Evolutionary conservation across 2,329 filamentous ascomycete genomes (phyloP).

Genomic region (Passalora sequoiae): DNA sequence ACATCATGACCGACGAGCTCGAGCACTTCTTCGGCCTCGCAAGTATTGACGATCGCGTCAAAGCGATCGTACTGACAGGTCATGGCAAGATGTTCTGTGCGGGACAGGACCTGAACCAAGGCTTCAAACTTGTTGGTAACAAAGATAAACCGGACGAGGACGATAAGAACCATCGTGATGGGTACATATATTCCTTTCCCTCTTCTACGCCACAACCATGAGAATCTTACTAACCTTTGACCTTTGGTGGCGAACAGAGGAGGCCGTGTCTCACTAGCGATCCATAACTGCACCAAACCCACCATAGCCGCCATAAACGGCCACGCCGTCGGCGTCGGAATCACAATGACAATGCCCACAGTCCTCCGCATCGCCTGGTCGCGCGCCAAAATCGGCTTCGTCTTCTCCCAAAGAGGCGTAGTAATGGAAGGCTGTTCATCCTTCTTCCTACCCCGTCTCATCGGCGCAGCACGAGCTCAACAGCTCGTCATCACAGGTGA

Average conservation of each 20-base stretch:
- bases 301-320: conserved; percentile 22
- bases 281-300: conserved; percentile 21
- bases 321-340: conserved; percentile 21
- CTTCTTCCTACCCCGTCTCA: conserved; percentile 20
- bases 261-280: conserved; percentile 18
- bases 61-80: conserved; percentile 17
- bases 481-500: conserved; percentile 16
- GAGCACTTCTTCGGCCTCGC: conserved; percentile 22
- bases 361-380: conserved; percentile 20
- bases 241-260: conserved; percentile 9
- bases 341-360: conserved; percentile 20
- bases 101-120: conserved; percentile 21
- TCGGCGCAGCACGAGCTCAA: conserved; percentile 14
- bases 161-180: conserved; percentile 22
- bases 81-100: conserved; percentile 22
- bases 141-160: conserved; percentile 16
- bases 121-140: conserved; percentile 18
- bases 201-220: no score
- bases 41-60: conserved; percentile 21
- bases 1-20: conserved; percentile 23
- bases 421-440: conserved; percentile 21
- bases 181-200: no score
- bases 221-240: neutral
- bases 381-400: conserved; percentile 21
- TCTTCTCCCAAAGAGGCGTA: conserved; percentile 20